These are phyloP conservation scores for Suillus lakei DNA, from an alignment of 768 basidiomycete genomes.

Conservation along the genomic window DNA sequence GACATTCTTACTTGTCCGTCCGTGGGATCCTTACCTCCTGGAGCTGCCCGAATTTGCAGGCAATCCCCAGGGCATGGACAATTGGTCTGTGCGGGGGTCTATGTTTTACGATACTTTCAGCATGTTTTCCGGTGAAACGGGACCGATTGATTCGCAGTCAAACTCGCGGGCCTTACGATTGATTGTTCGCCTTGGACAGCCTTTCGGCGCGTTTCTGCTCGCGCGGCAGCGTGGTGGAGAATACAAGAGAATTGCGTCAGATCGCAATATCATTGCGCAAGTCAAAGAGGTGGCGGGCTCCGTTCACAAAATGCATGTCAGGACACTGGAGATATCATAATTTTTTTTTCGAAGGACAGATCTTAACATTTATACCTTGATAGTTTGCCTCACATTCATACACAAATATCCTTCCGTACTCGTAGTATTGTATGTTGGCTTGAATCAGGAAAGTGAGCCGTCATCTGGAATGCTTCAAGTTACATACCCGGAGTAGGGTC, in stretches of 20 bases:
- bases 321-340: not conserved
- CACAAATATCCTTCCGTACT: too few species aligned
- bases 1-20: not conserved
- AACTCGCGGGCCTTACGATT: constrained; percentile 4
- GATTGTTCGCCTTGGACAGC: constrained; percentile 9
- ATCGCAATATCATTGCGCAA: not conserved
- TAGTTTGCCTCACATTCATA: too few species aligned
- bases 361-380: not conserved
- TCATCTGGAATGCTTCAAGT: too few species aligned
- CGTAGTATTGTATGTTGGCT: too few species aligned
- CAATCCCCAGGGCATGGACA: not conserved
- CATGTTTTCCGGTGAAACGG: not conserved
- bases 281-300: not conserved
- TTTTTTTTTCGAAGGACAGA: not conserved
- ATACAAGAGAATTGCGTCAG: not conserved
- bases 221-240: not conserved
- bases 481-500: too few species aligned
- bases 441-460: too few species aligned
- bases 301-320: not conserved
- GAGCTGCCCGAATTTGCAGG: not conserved
- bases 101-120: not conserved
- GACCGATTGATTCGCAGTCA: not conserved
- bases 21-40: not conserved
- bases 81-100: not conserved
- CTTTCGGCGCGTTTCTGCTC: constrained; percentile 5